phyloP scores from a whole-genome alignment of 1,284 basidiomycete genomes.

The Apiotrichum gamsii region DNA sequence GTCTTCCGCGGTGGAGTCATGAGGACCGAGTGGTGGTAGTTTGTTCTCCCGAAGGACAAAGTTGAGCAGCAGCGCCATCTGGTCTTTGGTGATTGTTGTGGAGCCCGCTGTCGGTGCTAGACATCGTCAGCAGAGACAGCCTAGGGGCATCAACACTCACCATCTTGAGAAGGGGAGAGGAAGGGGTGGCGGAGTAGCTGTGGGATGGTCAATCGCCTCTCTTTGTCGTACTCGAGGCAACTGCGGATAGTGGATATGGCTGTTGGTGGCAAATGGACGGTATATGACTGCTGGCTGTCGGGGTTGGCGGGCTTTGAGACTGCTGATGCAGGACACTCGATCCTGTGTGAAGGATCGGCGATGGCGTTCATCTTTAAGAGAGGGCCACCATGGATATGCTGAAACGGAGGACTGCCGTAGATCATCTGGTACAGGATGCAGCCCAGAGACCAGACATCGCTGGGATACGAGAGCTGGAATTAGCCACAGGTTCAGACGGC shows the following conservation, averaged over 20 bases:
- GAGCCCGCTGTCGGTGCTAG: constrained; percentile 17
- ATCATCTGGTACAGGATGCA: constrained; percentile 97
- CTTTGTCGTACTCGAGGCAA: constrained; percentile 50
- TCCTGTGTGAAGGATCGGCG: constrained; percentile 49
- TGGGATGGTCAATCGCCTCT: constrained; percentile 50
- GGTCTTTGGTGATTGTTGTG: constrained; percentile 36
- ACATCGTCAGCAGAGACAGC: background rate
- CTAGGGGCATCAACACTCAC: background rate
- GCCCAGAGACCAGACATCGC: constrained; percentile 96
- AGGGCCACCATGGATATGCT: constrained; percentile 71
- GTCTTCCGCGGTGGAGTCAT: constrained; percentile 30
- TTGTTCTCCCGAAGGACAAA: constrained; percentile 29
- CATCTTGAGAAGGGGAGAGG: constrained; percentile 29
- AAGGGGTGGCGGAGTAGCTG: constrained; percentile 49
- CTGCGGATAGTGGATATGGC: constrained; percentile 50
- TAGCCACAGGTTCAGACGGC: background rate
- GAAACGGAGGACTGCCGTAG: constrained; percentile 84
- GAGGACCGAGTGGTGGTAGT: constrained; percentile 15
- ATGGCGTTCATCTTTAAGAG: constrained; percentile 52
- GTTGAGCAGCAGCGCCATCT: constrained; percentile 41
- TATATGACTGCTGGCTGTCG: constrained; percentile 9
- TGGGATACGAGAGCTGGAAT: constrained; percentile 52
- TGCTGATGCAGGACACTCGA: constrained; percentile 45
- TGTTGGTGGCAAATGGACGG: constrained; percentile 46
- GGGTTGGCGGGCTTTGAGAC: background rate